Evolutionary conservation across 495 filamentous ascomycete genomes (phyloP), one percentile per base, ranked within the genome.

Genomic region (Penicillium subrubescens): DNA sequence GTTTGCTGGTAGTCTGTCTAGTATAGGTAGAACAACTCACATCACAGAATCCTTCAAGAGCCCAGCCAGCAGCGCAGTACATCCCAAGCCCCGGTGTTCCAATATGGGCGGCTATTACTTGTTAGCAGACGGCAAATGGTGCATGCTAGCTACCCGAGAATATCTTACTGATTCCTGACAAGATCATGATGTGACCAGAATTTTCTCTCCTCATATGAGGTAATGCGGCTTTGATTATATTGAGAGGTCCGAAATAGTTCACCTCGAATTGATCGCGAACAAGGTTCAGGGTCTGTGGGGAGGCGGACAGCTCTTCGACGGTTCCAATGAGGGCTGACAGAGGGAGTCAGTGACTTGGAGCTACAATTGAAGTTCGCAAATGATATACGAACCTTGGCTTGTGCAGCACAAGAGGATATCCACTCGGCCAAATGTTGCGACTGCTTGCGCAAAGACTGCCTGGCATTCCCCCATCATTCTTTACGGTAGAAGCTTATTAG

Each of bases 11-110:
- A 33, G 0, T 6, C 12, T 4, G 12, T 41, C 2, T 27, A 12
- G 14, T 14, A n/a, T 17, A 33, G 17, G 8, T 8, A 23, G 29
- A 29, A 12, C 27, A 15, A n/a, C 81, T 62, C 66, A 87, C 85
- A 76, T 97, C 94, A 77, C 93, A 97, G 75, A 95, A 97, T n/a
- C 95, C 95, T 77, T 99, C 95, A 7, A 98, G 85, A 8, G 94
- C 95, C 93, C 96, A 97, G 44, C 92, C 92, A 27, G 92, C 88
- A 50, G 95, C 93, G 68, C 92, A 93, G 74, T 95, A 96, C 83
- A 95, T 90, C 48, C 91, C 86, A 74, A 98, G 86, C 15, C 93
- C 92, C 0, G 95, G 95, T 3, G 94, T 97, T 31, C 94, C 95
- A 67, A 99, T 89, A 76, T 97, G 92, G 7, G 92, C 93, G 34